These are phyloP conservation scores for Penicillium silybi DNA, from an alignment of 495 filamentous ascomycete genomes.

Conservation along the genomic window DNA sequence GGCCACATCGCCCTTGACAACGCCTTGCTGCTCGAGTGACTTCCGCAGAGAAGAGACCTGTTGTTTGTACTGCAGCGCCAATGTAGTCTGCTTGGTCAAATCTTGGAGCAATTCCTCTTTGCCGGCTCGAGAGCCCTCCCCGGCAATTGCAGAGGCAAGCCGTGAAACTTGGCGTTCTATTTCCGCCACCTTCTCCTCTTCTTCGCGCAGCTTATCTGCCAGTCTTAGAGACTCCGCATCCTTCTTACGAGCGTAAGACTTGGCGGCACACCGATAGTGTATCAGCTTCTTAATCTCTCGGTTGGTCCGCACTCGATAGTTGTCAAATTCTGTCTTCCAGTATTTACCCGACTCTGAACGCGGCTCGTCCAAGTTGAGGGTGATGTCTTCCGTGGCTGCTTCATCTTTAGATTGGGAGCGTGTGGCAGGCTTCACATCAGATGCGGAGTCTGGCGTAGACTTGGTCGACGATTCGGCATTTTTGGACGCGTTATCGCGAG, in stretches of 20 bases:
- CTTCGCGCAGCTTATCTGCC: conserved; percentile 64
- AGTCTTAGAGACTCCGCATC: conserved; percentile 74
- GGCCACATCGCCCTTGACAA: conserved; percentile 38
- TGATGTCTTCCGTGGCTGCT: conserved; percentile 51
- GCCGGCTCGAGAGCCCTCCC: conserved; percentile 41
- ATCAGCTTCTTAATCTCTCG: conserved; percentile 73
- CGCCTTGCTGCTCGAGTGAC: conserved; percentile 45
- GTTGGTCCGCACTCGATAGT: conserved; percentile 75
- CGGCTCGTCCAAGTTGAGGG: conserved; percentile 74
- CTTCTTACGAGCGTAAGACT: conserved; percentile 85
- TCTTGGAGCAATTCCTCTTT: conserved; percentile 52
- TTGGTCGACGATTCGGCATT: conserved; percentile 15
- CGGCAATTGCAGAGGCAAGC: conserved; percentile 53
- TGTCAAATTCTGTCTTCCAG: conserved; percentile 89
- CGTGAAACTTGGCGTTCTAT: conserved; percentile 57
- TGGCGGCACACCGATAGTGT: conserved; percentile 77
- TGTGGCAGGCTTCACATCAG: conserved; percentile 7
- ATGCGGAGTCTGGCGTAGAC: conserved; percentile 9
- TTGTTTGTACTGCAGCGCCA: conserved; percentile 64
- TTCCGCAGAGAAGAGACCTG: conserved; percentile 60
- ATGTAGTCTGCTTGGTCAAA: conserved; percentile 60
- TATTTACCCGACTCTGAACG: conserved; percentile 82
- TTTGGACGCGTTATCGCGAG: conserved; percentile 36
- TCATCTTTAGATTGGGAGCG: conserved; percentile 15
- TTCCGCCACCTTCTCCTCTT: conserved; percentile 49